These are phyloP conservation scores for Smallanthus sonchifolius DNA, from an alignment of 129 eudicot genomes.

Conservation along the genomic window DNA sequence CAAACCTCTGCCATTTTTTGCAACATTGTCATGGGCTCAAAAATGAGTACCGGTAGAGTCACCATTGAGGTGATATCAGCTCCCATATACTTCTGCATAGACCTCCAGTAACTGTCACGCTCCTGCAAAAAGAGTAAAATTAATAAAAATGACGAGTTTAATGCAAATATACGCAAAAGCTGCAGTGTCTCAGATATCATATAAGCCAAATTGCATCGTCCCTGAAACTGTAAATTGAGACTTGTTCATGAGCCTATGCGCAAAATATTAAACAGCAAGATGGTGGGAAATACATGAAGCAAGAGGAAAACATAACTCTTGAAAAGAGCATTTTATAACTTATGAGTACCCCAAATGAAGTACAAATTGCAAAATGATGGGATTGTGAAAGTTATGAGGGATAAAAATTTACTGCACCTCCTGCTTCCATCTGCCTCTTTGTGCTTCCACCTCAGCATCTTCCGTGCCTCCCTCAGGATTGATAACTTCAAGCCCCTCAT, in stretches of 20 bases:
- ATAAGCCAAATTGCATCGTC: background rate
- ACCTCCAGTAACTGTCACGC: conserved; percentile 91
- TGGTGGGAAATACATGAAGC: background rate
- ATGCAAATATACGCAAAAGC: background rate
- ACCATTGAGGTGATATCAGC: conserved; percentile 94
- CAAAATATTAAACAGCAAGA: background rate
- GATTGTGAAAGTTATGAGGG: background rate
- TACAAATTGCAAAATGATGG: background rate
- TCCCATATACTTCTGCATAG: conserved; percentile 91
- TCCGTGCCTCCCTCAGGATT: conserved; percentile 92
- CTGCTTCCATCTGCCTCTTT: conserved; percentile 77
- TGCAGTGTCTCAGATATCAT: background rate
- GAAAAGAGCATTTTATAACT: background rate
- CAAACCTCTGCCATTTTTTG: conserved; percentile 98
- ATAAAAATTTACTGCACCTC: conserved; percentile 45
- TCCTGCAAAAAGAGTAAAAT: conserved; percentile 44
- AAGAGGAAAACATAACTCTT: background rate
- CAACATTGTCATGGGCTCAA: conserved; percentile 97
- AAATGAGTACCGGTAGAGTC: conserved; percentile 87
- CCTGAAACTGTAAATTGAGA: background rate
- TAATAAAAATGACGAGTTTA: background rate
- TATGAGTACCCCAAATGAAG: background rate
- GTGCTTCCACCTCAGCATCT: conserved; percentile 88
- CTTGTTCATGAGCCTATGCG: background rate
- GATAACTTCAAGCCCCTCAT: conserved; percentile 84